Conservation (phyloP, 805 yeast genomes). For the Lachancea fermentati region DNA sequence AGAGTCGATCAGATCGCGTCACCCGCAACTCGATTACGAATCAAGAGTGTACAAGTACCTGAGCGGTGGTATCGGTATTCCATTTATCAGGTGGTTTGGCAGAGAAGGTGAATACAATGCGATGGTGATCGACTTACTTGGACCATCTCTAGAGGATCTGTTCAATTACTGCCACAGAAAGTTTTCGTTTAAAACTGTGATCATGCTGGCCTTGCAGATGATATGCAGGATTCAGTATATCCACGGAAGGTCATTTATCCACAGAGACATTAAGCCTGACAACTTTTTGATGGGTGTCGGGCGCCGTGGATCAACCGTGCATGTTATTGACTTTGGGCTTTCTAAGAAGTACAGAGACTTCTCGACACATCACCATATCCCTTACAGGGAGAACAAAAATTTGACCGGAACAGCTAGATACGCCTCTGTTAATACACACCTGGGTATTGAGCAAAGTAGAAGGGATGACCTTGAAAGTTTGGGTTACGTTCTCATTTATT, state of each 20-base stretch:
- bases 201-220: slow-evolving; percentile 89
- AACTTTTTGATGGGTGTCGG: slow-evolving; percentile 86
- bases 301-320: slow-evolving; percentile 89
- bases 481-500: slow-evolving; percentile 91
- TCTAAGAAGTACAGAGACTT: slow-evolving; percentile 94
- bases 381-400: slow-evolving; percentile 93
- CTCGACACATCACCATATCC: slow-evolving; percentile 88
- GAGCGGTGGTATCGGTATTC: slow-evolving; percentile 96
- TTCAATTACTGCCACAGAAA: slow-evolving; percentile 94
- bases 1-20: slow-evolving; percentile 84
- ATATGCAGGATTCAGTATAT: slow-evolving; percentile 91
- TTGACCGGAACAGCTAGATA: slow-evolving; percentile 97
- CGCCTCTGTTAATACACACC: slow-evolving; percentile 90
- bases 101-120: slow-evolving; percentile 95
- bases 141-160: slow-evolving; percentile 91
- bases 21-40: slow-evolving; percentile 95
- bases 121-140: slow-evolving; percentile 91
- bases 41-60: slow-evolving; percentile 92
- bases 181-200: slow-evolving; percentile 88
- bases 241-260: slow-evolving; percentile 90
- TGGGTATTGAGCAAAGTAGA: slow-evolving; percentile 95
- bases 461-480: slow-evolving; percentile 94
- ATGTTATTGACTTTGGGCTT: slow-evolving; percentile 89
- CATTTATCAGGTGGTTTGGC: slow-evolving; percentile 95
- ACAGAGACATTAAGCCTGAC: slow-evolving; percentile 81